Percentiles rank a stretch among this genome's conserved stretches.
Evolutionary conservation across 768 basidiomycete species (phyloP).

Genomic region (Leccinum fibrillosum): DNA sequence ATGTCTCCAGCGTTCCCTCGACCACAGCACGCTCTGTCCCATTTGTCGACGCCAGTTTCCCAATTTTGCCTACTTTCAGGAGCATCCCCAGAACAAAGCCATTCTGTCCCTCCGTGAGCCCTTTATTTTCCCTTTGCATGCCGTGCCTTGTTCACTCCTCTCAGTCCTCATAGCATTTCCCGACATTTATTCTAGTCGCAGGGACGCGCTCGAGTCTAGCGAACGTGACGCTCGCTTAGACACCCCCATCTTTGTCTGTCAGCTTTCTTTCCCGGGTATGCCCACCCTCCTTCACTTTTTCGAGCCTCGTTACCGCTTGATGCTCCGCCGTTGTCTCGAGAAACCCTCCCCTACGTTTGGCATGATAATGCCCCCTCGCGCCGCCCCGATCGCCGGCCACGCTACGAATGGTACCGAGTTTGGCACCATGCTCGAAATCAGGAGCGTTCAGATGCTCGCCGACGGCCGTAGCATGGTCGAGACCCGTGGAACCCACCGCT

Average conservation of each 20-base stretch:
- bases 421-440: conserved; percentile 93
- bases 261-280: conserved; percentile 87
- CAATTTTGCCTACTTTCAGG: conserved; percentile 72
- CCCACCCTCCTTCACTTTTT: conserved; percentile 90
- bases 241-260: conserved; percentile 89
- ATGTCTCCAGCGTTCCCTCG: conserved; percentile 87
- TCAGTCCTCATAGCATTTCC: conserved; percentile 72
- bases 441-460: conserved; percentile 77
- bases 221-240: conserved; percentile 77
- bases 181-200: conserved; percentile 59
- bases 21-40: conserved; percentile 81
- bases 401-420: conserved; percentile 45
- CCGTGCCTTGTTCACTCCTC: conserved; percentile 4
- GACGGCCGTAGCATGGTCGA: conserved; percentile 90
- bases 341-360: conserved; percentile 78
- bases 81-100: conserved; percentile 71
- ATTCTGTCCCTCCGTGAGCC: conserved; percentile 64
- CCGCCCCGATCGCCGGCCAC: conserved; percentile 26
- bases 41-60: conserved; percentile 82
- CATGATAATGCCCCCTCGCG: conserved; percentile 77
- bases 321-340: conserved; percentile 94
- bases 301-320: conserved; percentile 92
- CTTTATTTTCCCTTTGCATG: conserved; percentile 2
- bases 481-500: conserved; percentile 67
- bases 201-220: conserved; percentile 62